Conservation (phyloP, 352 stramenopile species). For the Globisporangium cederbergense region DNA sequence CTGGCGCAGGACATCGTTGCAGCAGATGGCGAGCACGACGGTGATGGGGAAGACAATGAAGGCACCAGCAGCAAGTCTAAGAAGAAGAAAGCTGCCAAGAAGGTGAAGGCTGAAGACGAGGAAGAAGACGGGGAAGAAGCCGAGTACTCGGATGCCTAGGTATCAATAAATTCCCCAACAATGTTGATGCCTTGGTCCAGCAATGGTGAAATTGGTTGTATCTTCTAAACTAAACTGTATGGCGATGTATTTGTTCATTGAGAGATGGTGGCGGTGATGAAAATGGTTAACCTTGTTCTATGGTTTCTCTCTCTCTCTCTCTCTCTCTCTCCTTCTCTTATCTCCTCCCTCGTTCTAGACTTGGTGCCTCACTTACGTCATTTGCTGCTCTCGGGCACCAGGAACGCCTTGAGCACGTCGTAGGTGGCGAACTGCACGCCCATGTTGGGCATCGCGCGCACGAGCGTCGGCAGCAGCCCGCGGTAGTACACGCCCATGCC, state of each 20-base stretch:
- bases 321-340: conserved; percentile 11
- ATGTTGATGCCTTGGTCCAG: neutral
- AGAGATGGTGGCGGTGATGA: neutral
- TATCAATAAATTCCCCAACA: neutral
- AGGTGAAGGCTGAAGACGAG: conserved; percentile 13
- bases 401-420: conserved; percentile 64
- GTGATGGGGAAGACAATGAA: conserved; percentile 4
- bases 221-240: conserved; percentile 9
- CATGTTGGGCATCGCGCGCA: conserved; percentile 85
- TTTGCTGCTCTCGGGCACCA: conserved; percentile 18
- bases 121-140: too few species aligned
- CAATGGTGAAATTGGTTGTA: neutral
- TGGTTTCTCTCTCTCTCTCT: neutral
- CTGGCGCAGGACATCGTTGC: conserved; percentile 50
- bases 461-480: conserved; percentile 70
- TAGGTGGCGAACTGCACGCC: conserved; percentile 87
- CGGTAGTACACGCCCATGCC: conserved; percentile 72
- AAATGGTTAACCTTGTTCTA: neutral
- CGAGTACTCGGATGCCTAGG: conserved; percentile 10
- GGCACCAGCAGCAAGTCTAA: conserved; percentile 1
- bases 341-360: neutral
- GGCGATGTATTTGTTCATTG: neutral
- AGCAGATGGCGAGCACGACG: conserved; percentile 21
- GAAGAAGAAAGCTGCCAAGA: conserved; percentile 2
- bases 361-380: neutral